Conservation (phyloP, 192 early-diverging fungal species). For the Allomyces arbusculus region DNA sequence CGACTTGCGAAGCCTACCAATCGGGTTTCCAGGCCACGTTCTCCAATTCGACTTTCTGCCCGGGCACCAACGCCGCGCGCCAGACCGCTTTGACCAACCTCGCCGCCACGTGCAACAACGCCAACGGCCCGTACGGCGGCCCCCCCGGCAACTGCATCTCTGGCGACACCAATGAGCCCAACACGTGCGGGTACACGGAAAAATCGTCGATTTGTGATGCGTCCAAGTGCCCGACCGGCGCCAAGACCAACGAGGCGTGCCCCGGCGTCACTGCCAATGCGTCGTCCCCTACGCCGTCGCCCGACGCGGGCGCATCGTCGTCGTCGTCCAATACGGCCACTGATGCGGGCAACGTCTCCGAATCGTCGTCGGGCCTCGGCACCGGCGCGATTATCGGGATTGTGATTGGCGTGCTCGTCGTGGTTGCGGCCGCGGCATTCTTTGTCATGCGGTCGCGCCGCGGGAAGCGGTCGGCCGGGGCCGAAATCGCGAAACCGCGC, state of each 20-base stretch:
- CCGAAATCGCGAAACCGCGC: neutral
- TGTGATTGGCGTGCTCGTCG: neutral
- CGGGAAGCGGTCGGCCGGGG: neutral
- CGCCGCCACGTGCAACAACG: neutral
- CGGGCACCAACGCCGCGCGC: neutral
- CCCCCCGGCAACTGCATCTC: neutral
- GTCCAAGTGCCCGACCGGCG: neutral
- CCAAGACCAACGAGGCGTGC: neutral
- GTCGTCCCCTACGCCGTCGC: neutral
- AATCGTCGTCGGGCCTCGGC: neutral
- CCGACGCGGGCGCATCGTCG: neutral
- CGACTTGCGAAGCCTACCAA: too few relatives aligned
- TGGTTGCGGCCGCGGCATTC: neutral
- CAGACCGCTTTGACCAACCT: neutral
- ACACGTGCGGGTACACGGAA: neutral
- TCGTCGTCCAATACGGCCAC: neutral
- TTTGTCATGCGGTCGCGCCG: neutral
- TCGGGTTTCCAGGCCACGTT: neutral
- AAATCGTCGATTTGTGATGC: neutral
- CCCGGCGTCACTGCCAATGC: neutral
- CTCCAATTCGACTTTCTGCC: neutral
- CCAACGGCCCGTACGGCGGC: neutral
- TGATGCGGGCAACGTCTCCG: neutral
- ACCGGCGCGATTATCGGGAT: neutral
- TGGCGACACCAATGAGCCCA: neutral